These are phyloP conservation scores for Parmelia sp. DNA, from an alignment of 495 filamentous ascomycete species.

Conservation along the genomic window DNA sequence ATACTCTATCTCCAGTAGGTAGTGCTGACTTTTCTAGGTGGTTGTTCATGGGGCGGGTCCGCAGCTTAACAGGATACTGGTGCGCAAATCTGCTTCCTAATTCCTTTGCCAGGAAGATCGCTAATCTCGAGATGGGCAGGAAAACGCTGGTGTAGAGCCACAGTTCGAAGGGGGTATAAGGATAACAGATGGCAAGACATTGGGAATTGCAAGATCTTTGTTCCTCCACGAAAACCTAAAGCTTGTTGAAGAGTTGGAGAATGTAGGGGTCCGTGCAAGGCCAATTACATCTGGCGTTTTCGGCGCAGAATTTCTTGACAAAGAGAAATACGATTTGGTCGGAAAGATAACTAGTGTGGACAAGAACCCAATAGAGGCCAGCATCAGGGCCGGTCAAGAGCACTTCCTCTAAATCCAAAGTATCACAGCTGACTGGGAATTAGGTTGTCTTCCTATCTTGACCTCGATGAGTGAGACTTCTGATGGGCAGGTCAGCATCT, in stretches of 20 bases:
- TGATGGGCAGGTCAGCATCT: conserved; percentile 59
- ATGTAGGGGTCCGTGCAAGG: conserved; percentile 82
- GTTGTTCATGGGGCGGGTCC: conserved; percentile 96
- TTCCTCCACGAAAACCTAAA: conserved; percentile 97
- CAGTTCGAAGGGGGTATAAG: conserved; percentile 96
- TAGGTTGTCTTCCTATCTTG: conserved; percentile 82
- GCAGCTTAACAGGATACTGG: conserved; percentile 86
- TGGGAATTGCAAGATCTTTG: conserved; percentile 81
- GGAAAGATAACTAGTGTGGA: conserved; percentile 94
- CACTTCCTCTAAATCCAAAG: background rate
- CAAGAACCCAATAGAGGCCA: conserved; percentile 82
- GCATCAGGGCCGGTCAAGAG: conserved; percentile 59
- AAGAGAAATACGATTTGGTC: conserved; percentile 88
- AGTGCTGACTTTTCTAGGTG: conserved; percentile 38
- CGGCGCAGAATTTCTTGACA: conserved; percentile 89
- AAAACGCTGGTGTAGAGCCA: conserved; percentile 88
- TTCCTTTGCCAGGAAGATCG: too few relatives aligned
- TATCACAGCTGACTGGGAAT: background rate
- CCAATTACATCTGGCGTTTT: conserved; percentile 93
- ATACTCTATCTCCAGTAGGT: background rate
- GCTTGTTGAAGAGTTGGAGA: conserved; percentile 84
- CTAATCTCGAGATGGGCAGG: conserved; percentile 23
- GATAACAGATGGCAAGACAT: conserved; percentile 91
- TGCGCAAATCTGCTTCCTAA: background rate
- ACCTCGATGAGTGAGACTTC: conserved; percentile 95